These are phyloP conservation scores for Lodderomyces theae DNA, from an alignment of 1,139 yeast genomes.

Conservation along the genomic window DNA sequence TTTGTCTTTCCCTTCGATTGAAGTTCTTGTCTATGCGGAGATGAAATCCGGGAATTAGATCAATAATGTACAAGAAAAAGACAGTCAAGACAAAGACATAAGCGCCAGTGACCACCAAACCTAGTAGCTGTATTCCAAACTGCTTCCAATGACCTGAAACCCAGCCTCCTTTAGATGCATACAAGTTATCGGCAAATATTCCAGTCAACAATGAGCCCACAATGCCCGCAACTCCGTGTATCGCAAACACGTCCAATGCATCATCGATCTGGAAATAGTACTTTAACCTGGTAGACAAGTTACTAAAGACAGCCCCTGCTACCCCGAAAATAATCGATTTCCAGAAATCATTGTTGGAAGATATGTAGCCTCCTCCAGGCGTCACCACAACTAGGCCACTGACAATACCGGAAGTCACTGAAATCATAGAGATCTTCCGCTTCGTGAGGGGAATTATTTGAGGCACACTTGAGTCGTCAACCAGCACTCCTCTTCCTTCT, in stretches of 20 bases:
- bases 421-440: slow-evolving; percentile 39
- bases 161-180: slow-evolving; percentile 47
- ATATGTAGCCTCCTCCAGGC: slow-evolving; percentile 46
- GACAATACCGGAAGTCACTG: slow-evolving; percentile 44
- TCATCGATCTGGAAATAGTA: slow-evolving; percentile 41
- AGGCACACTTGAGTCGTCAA: slow-evolving; percentile 1
- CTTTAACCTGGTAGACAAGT: slow-evolving; percentile 42
- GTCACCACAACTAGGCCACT: slow-evolving; percentile 46
- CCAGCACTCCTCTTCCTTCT: slow-evolving; percentile 2
- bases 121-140: slow-evolving; percentile 47
- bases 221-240: slow-evolving; percentile 46
- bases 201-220: slow-evolving; percentile 45
- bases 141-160: slow-evolving; percentile 47
- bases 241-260: slow-evolving; percentile 46
- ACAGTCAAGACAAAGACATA: slow-evolving; percentile 39
- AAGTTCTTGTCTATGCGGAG: slow-evolving; percentile 45
- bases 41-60: slow-evolving; percentile 45
- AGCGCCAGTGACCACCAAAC: slow-evolving; percentile 38
- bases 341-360: slow-evolving; percentile 41
- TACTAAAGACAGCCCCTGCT: slow-evolving; percentile 37
- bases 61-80: slow-evolving; percentile 40
- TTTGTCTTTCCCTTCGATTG: slow-evolving; percentile 31
- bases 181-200: slow-evolving; percentile 35
- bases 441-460: slow-evolving; percentile 12
- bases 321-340: slow-evolving; percentile 41